phyloP scores from a whole-genome alignment of 2,329 filamentous ascomycete species.

The Venturiaceae sp. region DNA sequence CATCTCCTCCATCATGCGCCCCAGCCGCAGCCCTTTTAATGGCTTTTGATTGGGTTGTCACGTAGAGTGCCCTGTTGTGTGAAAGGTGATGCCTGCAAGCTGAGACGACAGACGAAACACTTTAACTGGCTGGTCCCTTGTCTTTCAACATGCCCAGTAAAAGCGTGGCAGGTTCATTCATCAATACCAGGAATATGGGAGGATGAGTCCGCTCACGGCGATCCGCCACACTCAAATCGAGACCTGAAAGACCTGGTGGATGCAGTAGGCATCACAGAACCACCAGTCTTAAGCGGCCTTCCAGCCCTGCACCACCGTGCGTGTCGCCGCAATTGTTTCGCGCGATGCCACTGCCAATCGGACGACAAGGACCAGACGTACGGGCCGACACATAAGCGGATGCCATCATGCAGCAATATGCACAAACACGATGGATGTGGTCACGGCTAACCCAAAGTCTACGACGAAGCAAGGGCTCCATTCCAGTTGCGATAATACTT shows the following conservation, averaged over 20 bases:
- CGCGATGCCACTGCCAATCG: background rate
- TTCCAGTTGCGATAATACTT: background rate
- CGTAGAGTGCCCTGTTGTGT: background rate
- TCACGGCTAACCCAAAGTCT: background rate
- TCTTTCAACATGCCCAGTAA: background rate
- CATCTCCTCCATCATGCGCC: background rate
- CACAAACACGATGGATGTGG: background rate
- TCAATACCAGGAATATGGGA: background rate
- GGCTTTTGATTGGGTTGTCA: background rate
- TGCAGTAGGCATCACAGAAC: background rate
- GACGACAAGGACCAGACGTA: background rate
- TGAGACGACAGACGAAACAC: background rate
- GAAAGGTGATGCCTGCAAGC: background rate
- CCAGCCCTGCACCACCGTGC: background rate
- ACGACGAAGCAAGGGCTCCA: background rate
- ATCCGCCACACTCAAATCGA: constrained; percentile 1
- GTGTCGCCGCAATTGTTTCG: background rate
- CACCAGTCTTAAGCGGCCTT: background rate
- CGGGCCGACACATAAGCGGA: background rate
- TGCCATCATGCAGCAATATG: background rate
- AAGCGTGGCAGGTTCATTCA: background rate
- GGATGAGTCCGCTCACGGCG: background rate
- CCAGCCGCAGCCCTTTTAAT: background rate
- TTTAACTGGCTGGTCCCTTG: background rate
- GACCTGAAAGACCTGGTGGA: background rate